A percentile compares a stretch with the other conserved stretches of the same genome.
phyloP scores from a whole-genome alignment of 1,139 yeast genomes.

The Geotrichum fermentans region DNA sequence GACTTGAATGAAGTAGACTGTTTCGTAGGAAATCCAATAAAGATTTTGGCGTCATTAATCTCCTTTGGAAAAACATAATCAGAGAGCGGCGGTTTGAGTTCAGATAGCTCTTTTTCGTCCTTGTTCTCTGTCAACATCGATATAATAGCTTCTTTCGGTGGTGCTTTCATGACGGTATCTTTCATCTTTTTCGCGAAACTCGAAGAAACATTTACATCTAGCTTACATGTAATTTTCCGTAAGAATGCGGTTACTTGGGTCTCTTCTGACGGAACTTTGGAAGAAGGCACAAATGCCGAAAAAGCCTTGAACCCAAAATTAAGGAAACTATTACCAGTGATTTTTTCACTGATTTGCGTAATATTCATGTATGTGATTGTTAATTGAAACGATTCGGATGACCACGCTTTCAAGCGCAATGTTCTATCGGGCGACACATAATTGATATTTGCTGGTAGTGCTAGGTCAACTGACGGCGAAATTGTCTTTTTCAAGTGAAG shows the following conservation, averaged over 20 bases:
- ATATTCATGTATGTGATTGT: conserved; percentile 37
- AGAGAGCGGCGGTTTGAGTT: conserved; percentile 36
- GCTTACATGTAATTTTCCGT: conserved; percentile 34
- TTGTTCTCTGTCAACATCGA: conserved; percentile 35
- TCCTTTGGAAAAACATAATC: conserved; percentile 38
- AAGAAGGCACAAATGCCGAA: conserved; percentile 32
- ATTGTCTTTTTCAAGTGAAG: conserved; percentile 32
- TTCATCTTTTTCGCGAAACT: conserved; percentile 36
- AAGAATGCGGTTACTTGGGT: conserved; percentile 35
- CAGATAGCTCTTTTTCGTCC: conserved; percentile 33
- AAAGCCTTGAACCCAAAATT: conserved; percentile 37
- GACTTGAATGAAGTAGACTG: conserved; percentile 41
- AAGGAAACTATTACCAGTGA: conserved; percentile 29
- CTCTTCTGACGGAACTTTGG: conserved; percentile 34
- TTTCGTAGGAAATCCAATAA: conserved; percentile 43
- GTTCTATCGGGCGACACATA: conserved; percentile 31
- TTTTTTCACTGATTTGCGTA: conserved; percentile 34
- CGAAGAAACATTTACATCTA: conserved; percentile 34
- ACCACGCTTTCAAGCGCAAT: conserved; percentile 28
- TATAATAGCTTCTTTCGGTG: conserved; percentile 38
- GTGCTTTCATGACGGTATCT: conserved; percentile 42
- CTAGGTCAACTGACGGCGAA: conserved; percentile 27
- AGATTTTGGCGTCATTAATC: conserved; percentile 39
- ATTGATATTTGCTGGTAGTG: conserved; percentile 31
- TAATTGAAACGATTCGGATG: conserved; percentile 34